Base-by-base conservation (phyloP, 2,329 filamentous ascomycete genomes). In the Penicillium sp. region DNA sequence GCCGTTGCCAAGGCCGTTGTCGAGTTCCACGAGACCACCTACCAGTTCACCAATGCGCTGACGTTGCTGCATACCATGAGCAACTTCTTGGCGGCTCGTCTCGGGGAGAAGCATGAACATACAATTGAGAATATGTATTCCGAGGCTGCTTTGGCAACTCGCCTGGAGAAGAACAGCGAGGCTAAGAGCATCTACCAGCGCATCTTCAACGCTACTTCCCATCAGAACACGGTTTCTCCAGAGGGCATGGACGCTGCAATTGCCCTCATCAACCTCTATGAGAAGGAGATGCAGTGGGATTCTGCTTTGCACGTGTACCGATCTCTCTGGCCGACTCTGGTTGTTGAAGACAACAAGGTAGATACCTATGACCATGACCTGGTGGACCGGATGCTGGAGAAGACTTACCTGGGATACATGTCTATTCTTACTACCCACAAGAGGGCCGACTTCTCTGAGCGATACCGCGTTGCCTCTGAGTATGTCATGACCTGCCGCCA, bases 111-210 rank as follows among this genome's bases (percentile, higher is more conserved):
- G 2, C 74, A 80, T 57, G 72, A 77, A 46, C 66, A 72, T 32
- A 79, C 77, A 0, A 77, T 82, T 47, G 70, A 77, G 25, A 78
- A 75, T 2, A 61, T 81, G 50, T 82, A 82, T 60, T 71, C 72
- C 29, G 65, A 81, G 27, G 80, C 74, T 34, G 76, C 77, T 48
- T 68, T 79, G 46, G 75, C 74, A 1, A 75, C 74, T 59, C 79
- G 74, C 60, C 67, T 79, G 39, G 77, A 63, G 51, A 70, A 64
- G 50, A 52, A 52, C 44, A 29, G 52, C 4, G 63, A 74, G 50
- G 71, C 67, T 32, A 65, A 71, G 56, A 57, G 76, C 50, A 77
- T 77, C 56, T 78, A 80, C 61, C 72, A 76, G 51, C 72, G 77
- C 47, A 79, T 81, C 42, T 73, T 78, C 52, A 60, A 59, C 15